Evolutionary conservation across 2,329 filamentous ascomycete species (phyloP), one percentile per base, ranked within the genome.

Genomic region (Trichophyton benhamiae): DNA sequence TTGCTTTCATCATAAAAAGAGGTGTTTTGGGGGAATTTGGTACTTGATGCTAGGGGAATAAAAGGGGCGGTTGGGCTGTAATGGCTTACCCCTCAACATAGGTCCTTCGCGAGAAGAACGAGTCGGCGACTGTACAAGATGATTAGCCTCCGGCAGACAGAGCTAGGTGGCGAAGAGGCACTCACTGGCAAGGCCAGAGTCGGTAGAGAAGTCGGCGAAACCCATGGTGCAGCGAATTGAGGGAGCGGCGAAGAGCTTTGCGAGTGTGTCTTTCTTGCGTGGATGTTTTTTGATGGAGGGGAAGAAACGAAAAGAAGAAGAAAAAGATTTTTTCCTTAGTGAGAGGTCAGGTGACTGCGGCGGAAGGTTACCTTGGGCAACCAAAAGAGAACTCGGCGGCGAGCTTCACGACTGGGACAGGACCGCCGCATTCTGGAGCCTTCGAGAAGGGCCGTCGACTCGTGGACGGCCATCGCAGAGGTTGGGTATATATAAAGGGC

Each of bases 11-110:
- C 88, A 87, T 82, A 69, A 71, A 60, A 67, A 67, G 64, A 59
- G 60, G 25, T 38, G 33, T 38, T 38, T 38, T 38, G 66, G 59
- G 52, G 42, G 58, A 60, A 15, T 46, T 22, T 30, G 22, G 60
- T 58, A 65, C n/a, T 20, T 20, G 44, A 11, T 48, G 13, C 9
- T 2, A 20, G 17, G 44, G 17, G 2, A 11, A 17, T 20, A 22
- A 9, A 25, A 48, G 8, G 20, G n/a, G 20, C 7, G 4, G 9
- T 27, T n/a, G 22, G 25, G 22, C 11, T 25, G 49, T 30, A 11
- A 17, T 11, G 20, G 84, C 88, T 74, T 87, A 91, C 88, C 88
- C 88, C 78, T 86, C 79, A 72, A 92, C 86, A 81, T 92, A 92
- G 78, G 85, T 88, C 74, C 87, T 84, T 72, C 86, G 88, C 64